phyloP scores from a whole-genome alignment of 2,329 filamentous ascomycete species.

The Lecanicillium sp. region DNA sequence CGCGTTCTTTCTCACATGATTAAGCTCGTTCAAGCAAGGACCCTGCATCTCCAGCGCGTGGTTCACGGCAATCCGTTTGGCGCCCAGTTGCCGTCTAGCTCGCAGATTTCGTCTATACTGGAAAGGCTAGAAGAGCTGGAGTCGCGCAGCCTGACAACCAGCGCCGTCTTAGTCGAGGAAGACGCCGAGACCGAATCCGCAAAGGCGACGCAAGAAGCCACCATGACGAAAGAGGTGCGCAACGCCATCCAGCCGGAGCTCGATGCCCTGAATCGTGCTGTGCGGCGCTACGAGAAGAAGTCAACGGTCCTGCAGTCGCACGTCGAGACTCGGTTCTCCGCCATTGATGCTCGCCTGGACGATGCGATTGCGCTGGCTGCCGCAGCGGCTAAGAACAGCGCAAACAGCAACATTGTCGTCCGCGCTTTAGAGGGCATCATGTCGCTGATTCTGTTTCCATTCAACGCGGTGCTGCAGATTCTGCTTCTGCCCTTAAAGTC shows the following conservation, averaged over 20 bases:
- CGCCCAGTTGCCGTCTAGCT: constrained; percentile 14
- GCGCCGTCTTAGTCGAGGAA: constrained; percentile 16
- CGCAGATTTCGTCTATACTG: constrained; percentile 48
- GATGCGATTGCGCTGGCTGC: constrained; percentile 78
- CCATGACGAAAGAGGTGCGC: constrained; percentile 50
- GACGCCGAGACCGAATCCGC: constrained; percentile 23
- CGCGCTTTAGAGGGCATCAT: constrained; percentile 30
- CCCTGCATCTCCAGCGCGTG: constrained; percentile 71
- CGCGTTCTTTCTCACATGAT: constrained; percentile 76
- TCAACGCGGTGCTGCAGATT: constrained; percentile 30
- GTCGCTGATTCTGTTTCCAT: constrained; percentile 30
- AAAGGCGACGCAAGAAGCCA: constrained; percentile 32
- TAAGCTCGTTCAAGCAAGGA: constrained; percentile 70
- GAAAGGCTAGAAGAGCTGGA: constrained; percentile 66
- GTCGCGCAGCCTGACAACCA: constrained; percentile 26
- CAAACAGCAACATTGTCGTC: constrained; percentile 26
- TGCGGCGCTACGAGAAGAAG: constrained; percentile 87
- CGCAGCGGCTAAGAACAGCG: constrained; percentile 53
- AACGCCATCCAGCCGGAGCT: constrained; percentile 70
- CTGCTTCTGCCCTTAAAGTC: constrained; percentile 32
- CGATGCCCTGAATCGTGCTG: constrained; percentile 79
- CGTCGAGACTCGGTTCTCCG: constrained; percentile 65
- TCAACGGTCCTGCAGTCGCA: constrained; percentile 67
- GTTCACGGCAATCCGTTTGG: constrained; percentile 47
- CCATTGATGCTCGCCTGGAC: constrained; percentile 62